Percentiles rank a stretch among this genome's conserved stretches.
phyloP scores from a whole-genome alignment of 2,329 filamentous ascomycete genomes.

The Aureobasidium sp. region DNA sequence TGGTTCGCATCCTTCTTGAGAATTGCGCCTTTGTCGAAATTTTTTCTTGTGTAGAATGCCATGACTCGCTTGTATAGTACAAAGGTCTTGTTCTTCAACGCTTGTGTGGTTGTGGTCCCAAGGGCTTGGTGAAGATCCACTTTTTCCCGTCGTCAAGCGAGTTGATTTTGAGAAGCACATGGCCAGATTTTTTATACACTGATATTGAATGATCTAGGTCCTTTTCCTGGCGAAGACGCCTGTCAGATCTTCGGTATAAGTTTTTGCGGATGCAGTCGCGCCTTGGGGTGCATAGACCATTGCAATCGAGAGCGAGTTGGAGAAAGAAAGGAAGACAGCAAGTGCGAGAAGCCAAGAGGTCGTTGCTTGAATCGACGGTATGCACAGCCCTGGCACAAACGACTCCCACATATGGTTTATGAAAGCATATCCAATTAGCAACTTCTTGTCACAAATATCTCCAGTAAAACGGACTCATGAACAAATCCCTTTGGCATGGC shows the following conservation, averaged over 20 bases:
- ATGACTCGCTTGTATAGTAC: background rate
- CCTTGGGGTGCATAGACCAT: background rate
- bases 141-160: constrained; percentile 1
- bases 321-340: background rate
- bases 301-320: background rate
- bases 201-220: background rate
- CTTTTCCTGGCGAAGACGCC: background rate
- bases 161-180: background rate
- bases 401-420: background rate
- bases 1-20: background rate
- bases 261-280: background rate
- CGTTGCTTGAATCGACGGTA: background rate
- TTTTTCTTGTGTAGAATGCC: background rate
- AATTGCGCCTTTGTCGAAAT: background rate
- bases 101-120: background rate
- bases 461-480: no score
- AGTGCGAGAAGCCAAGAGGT: background rate
- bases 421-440: background rate
- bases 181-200: background rate
- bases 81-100: background rate
- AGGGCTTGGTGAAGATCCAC: background rate
- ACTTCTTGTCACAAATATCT: no score
- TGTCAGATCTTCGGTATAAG: background rate
- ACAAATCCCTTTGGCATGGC: no score
- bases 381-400: background rate